Evolutionary conservation across 2,329 filamentous ascomycete genomes (phyloP).

Genomic region (Penicillium sp.): DNA sequence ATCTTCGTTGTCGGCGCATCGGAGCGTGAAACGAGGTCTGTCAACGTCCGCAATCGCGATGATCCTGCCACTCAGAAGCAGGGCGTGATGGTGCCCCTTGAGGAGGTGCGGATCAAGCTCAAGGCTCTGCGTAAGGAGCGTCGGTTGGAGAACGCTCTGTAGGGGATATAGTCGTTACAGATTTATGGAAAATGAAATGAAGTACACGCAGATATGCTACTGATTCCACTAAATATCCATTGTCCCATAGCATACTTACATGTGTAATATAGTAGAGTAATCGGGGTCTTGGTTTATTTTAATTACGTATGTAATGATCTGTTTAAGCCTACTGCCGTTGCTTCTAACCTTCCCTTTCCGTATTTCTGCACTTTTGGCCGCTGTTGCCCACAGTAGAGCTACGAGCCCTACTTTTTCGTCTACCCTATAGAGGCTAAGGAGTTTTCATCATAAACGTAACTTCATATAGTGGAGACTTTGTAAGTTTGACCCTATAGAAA

Average conservation of each 20-base stretch:
- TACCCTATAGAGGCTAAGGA: neutral
- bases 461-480: neutral
- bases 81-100: slow-evolving; percentile 53
- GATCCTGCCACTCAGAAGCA: slow-evolving; percentile 54
- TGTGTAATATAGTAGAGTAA: neutral
- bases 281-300: neutral
- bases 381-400: no score
- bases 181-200: slow-evolving; percentile 16
- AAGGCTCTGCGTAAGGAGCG: slow-evolving; percentile 40
- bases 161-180: slow-evolving; percentile 10
- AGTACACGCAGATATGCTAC: slow-evolving; percentile 4
- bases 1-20: slow-evolving; percentile 55
- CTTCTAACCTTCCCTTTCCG: neutral
- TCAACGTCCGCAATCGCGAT: slow-evolving; percentile 58
- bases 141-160: slow-evolving; percentile 36
- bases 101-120: slow-evolving; percentile 50
- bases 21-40: slow-evolving; percentile 53
- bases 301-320: neutral
- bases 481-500: neutral
- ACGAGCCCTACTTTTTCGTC: no score
- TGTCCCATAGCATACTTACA: neutral
- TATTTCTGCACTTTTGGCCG: neutral
- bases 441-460: neutral
- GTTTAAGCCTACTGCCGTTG: neutral
- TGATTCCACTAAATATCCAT: neutral